Conservation (phyloP, 108 stramenopile species). For the Licmophora abbreviata region DNA sequence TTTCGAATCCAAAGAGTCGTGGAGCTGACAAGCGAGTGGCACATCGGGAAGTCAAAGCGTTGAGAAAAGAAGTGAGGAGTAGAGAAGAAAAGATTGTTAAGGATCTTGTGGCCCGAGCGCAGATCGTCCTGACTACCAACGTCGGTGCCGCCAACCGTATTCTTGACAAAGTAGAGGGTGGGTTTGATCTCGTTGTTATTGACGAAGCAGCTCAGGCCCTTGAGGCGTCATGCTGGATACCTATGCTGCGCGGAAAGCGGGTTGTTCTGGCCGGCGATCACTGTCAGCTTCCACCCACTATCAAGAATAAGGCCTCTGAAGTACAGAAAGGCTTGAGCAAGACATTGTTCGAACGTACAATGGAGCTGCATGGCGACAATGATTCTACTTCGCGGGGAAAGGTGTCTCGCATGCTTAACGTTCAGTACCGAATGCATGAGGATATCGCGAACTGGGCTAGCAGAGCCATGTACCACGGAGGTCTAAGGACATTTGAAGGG, state of each 20-base stretch:
- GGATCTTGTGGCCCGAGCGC: constrained; percentile 59
- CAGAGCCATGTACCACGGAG: constrained; percentile 76
- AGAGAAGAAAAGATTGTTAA: constrained; percentile 87
- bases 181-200: constrained; percentile 97
- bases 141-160: constrained; percentile 75
- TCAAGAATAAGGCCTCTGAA: constrained; percentile 40
- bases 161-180: constrained; percentile 34
- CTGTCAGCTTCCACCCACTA: constrained; percentile 95
- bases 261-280: constrained; percentile 95
- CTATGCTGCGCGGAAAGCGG: constrained; percentile 66
- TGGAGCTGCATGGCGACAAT: constrained; percentile 53
- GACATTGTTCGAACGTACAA: constrained; percentile 94
- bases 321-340: constrained; percentile 60
- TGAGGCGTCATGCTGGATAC: constrained; percentile 95
- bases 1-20: constrained; percentile 36
- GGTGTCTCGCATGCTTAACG: constrained; percentile 73
- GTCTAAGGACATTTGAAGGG: constrained; percentile 53
- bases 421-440: constrained; percentile 97
- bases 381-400: not conserved
- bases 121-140: constrained; percentile 86
- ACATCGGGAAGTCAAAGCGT: constrained; percentile 59
- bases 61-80: constrained; percentile 79
- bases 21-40: constrained; percentile 40
- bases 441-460: constrained; percentile 92
- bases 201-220: constrained; percentile 98